A percentile compares a stretch with the other conserved stretches of the same genome.
Conservation (phyloP, 208 protist species). For the Acanthamoeba royreba region DNA sequence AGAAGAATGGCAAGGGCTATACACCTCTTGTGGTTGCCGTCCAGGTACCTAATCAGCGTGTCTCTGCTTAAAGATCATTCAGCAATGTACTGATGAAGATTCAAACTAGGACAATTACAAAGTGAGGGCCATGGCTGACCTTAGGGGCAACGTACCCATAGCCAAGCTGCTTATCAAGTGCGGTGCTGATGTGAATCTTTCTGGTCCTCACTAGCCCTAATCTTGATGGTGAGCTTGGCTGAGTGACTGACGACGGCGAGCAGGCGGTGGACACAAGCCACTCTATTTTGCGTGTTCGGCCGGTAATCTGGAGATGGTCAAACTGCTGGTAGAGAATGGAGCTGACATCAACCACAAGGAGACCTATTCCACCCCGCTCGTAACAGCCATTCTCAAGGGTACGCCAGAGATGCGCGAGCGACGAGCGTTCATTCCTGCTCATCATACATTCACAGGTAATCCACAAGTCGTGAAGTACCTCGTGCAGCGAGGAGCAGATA, state of each 20-base stretch:
- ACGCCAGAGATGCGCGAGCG: too few species aligned
- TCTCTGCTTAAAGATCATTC: too few species aligned
- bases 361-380: background rate
- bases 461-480: background rate
- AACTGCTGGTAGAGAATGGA: background rate
- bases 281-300: constrained; percentile 7
- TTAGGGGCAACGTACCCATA: background rate
- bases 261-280: background rate
- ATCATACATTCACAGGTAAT: background rate
- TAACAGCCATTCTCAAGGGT: background rate
- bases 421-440: too few species aligned
- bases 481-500: background rate
- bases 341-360: background rate
- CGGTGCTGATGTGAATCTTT: background rate
- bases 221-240: too few species aligned
- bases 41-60: too few species aligned
- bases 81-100: too few species aligned
- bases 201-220: background rate
- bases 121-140: background rate
- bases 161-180: background rate
- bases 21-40: background rate
- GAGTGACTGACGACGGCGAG: too few species aligned
- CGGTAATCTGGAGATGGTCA: background rate
- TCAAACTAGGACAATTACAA: background rate
- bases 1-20: constrained; percentile 14